Conservation (phyloP, 2,329 filamentous ascomycete genomes). For the Xylariaceae sp. region DNA sequence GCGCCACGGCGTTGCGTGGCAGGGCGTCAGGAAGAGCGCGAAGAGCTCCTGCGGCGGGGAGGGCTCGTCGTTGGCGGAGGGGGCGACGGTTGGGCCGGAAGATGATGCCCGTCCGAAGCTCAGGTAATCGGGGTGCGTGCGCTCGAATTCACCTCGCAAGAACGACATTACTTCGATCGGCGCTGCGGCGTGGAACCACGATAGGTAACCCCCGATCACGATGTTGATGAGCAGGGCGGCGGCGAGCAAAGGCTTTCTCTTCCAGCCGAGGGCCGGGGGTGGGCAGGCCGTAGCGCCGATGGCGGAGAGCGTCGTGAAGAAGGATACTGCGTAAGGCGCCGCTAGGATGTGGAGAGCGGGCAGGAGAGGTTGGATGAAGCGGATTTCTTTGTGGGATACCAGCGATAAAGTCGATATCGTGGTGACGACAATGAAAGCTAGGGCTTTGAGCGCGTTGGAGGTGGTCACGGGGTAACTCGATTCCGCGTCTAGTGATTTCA, state of each 20-base stretch:
- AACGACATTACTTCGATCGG: slow-evolving; percentile 76
- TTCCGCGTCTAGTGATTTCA: slow-evolving; percentile 50
- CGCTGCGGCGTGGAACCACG: slow-evolving; percentile 79
- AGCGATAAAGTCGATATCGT: slow-evolving; percentile 71
- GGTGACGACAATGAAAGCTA: slow-evolving; percentile 64
- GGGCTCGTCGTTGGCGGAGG: slow-evolving; percentile 30
- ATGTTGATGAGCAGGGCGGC: slow-evolving; percentile 69
- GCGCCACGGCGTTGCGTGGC: slow-evolving; percentile 95
- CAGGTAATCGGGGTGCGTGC: slow-evolving; percentile 53
- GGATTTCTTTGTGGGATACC: slow-evolving; percentile 94
- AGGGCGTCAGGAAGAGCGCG: slow-evolving; percentile 89
- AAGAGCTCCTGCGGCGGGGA: slow-evolving; percentile 56
- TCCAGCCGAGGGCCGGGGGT: slow-evolving; percentile 44
- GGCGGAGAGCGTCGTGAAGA: slow-evolving; percentile 60
- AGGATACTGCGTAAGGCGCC: slow-evolving; percentile 68
- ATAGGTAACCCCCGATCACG: slow-evolving; percentile 74
- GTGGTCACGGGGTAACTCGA: slow-evolving; percentile 43
- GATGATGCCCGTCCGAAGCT: slow-evolving; percentile 37
- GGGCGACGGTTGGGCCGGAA: slow-evolving; percentile 31
- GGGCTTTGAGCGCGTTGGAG: slow-evolving; percentile 55
- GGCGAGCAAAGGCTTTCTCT: slow-evolving; percentile 62
- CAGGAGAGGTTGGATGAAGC: slow-evolving; percentile 92
- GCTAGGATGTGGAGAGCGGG: slow-evolving; percentile 84
- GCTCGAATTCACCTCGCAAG: slow-evolving; percentile 76
- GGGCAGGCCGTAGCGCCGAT: slow-evolving; percentile 37